Evolutionary conservation across 768 basidiomycete genomes (phyloP).

Genomic region (Lentinula edodes): DNA sequence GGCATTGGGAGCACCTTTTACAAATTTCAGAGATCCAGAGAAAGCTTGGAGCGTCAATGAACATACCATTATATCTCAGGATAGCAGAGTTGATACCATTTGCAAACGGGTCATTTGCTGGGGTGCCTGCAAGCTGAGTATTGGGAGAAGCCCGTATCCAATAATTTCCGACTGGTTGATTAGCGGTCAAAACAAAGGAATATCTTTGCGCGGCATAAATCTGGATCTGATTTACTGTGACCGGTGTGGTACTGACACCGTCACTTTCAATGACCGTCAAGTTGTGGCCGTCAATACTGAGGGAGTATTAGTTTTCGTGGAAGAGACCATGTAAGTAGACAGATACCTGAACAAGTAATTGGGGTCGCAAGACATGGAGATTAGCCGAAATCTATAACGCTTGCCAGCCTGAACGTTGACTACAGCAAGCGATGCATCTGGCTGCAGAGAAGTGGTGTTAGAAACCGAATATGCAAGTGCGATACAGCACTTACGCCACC

Average conservation of each 20-base stretch:
- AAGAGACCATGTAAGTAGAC: background rate
- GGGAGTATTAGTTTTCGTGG: background rate
- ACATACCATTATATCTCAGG: conserved; percentile 36
- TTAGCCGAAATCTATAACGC: conserved; percentile 51
- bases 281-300: conserved; percentile 34
- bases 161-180: conserved; percentile 34
- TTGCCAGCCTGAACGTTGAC: conserved; percentile 33
- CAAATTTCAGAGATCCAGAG: background rate
- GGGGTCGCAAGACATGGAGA: conserved; percentile 46
- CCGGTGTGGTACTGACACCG: conserved; percentile 24
- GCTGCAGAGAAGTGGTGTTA: background rate
- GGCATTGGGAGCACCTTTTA: conserved; percentile 25
- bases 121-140: conserved; percentile 1
- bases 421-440: conserved; percentile 30
- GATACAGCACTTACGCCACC: background rate
- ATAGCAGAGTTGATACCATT: conserved; percentile 51
- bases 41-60: background rate
- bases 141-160: conserved; percentile 30
- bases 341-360: conserved; percentile 28
- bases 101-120: conserved; percentile 14
- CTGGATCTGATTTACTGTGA: conserved; percentile 32
- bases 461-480: background rate
- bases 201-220: conserved; percentile 34
- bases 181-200: conserved; percentile 30
- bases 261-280: conserved; percentile 37